A percentile compares a stretch with the other conserved stretches of the same genome.
These are phyloP conservation scores for Dryas drummondii DNA, from an alignment of 306 rosid genomes.

Conservation along the genomic window DNA sequence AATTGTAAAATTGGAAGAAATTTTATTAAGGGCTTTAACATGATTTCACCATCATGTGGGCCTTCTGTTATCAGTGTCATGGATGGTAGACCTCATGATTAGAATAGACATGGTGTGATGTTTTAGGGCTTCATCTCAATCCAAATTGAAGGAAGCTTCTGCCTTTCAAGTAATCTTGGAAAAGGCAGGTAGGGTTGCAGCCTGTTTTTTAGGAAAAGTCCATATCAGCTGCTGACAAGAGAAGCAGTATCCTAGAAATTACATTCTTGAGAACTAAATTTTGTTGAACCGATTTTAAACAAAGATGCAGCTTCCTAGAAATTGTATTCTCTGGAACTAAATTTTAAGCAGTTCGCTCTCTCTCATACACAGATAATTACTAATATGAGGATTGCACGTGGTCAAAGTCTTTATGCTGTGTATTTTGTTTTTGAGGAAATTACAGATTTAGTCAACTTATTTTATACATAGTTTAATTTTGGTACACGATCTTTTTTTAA, in stretches of 20 bases:
- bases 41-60: neutral
- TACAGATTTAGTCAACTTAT: too few relatives aligned
- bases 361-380: neutral
- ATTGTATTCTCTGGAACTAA: neutral
- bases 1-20: neutral
- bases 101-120: neutral
- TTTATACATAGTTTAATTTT: too few relatives aligned
- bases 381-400: neutral
- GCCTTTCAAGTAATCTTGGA: neutral
- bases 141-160: neutral
- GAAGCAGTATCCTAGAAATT: conserved; percentile 25
- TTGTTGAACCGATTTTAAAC: neutral
- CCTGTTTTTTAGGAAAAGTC: conserved; percentile 15
- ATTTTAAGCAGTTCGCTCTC: neutral
- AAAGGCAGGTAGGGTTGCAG: neutral
- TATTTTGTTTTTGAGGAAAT: neutral
- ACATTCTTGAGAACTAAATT: conserved; percentile 5
- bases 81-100: neutral
- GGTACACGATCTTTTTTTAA: too few relatives aligned
- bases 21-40: neutral
- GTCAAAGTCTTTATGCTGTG: too few relatives aligned
- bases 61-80: neutral
- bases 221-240: conserved; percentile 16
- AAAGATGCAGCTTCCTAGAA: neutral
- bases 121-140: neutral